Evolutionary conservation across 306 rosid species (phyloP), one percentile per base, ranked within the genome.

Genomic region (Cucurbita argyrosperma): DNA sequence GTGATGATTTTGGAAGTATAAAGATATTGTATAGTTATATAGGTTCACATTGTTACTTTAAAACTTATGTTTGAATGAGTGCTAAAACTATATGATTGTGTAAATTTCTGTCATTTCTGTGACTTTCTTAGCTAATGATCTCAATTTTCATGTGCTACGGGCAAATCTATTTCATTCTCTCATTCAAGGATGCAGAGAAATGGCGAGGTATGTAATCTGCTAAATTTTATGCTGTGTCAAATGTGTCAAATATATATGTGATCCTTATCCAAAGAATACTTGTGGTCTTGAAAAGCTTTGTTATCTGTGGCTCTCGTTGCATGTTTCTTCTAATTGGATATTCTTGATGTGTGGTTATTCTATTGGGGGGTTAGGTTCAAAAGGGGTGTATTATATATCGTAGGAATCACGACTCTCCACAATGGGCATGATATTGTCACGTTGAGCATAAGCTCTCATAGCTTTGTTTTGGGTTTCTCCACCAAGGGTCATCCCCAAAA

Each of bases 1-100:
- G 18, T 38, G 66, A 42, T 72, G 66, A 40, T 56, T 72, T 72
- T 72, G 76, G 42, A 72, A 72, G 65, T 40, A 40, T 53, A 55
- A 40, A 39, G 63, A 55, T 72, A 63, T 6, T 30, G 37, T 37
- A 16, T 23, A 72, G 76, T 42, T 5, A 72, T 72, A 55, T 21
- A 55, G 62, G 19, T 53, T 15, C 21, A 72, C 37, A 55, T 72
- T n/a, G 65, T 54, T 4, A 72, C 12, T 47, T 72, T 15, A 50
- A 16, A 13, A 26, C 59, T 30, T 26, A 16, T 26, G 46, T 35
- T 30, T 35, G 9, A 70, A 70, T 50, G 74, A 70, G 26, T 70
- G 74, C 45, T 7, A 70, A 26, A 47, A 47, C 59, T 70, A 49
- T 26, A 70, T 47, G 42, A 47, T 23, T 68, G 73, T 23, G 18